Conservation (phyloP, 176 grass and related monocot species). For the Triticum dicoccoides region DNA sequence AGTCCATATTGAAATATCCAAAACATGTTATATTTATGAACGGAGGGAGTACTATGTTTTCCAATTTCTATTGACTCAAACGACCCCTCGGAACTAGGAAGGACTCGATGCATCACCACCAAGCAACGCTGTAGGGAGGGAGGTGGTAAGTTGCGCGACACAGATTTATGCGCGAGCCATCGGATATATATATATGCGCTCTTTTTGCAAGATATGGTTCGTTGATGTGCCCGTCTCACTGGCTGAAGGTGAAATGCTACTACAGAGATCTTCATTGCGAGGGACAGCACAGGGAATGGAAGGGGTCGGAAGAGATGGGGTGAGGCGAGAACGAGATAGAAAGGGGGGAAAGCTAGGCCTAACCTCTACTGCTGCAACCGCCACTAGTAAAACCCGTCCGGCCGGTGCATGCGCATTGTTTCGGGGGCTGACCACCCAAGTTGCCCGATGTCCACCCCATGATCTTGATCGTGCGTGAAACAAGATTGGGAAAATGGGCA, state of each 20-base stretch:
- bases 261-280: neutral
- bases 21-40: no score
- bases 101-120: neutral
- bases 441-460: constrained; percentile 39
- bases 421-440: constrained; percentile 40
- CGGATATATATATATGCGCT: neutral
- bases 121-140: neutral
- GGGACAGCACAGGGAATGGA: neutral
- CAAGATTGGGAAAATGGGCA: constrained; percentile 34
- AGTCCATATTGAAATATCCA: no score
- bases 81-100: no score
- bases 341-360: constrained; percentile 1
- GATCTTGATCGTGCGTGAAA: neutral
- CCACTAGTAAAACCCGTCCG: constrained; percentile 27
- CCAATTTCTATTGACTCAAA: no score
- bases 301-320: neutral
- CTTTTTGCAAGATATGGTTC: constrained; percentile 11
- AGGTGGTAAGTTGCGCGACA: neutral
- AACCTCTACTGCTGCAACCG: neutral
- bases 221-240: neutral
- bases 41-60: no score
- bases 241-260: neutral
- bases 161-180: neutral
- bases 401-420: neutral
- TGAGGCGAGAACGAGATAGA: constrained; percentile 35